phyloP scores from a whole-genome alignment of 1,284 basidiomycete species.

The Termitomyces sp. region DNA sequence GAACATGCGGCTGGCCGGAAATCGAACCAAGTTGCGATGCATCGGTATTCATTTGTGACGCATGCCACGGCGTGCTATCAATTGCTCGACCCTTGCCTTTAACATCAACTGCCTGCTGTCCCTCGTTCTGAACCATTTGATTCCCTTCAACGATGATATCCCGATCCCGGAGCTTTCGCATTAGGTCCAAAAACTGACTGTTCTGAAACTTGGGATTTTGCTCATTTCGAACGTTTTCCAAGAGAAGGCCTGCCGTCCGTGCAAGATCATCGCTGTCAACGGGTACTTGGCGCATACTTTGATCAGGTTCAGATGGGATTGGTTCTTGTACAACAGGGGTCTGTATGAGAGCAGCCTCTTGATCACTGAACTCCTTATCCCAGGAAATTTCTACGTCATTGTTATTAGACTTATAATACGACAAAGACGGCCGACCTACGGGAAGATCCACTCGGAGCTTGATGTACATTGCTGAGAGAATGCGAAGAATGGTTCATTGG shows the following conservation, averaged over 20 bases:
- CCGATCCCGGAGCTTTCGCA: slow-evolving; percentile 81
- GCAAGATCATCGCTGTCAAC: slow-evolving; percentile 64
- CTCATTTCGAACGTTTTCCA: slow-evolving; percentile 65
- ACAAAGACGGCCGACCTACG: slow-evolving; percentile 5
- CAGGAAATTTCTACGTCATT: slow-evolving; percentile 30
- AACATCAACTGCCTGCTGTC: slow-evolving; percentile 36
- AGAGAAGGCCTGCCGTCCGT: slow-evolving; percentile 65
- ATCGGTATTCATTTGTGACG: slow-evolving; percentile 5
- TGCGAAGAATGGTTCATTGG: slow-evolving; percentile 7
- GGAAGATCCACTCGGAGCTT: slow-evolving; percentile 1
- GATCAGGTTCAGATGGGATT: slow-evolving; percentile 20
- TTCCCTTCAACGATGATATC: slow-evolving; percentile 82
- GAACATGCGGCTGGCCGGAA: not conserved
- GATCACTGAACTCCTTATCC: slow-evolving; percentile 61
- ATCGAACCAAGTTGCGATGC: not conserved
- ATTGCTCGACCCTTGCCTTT: slow-evolving; percentile 65
- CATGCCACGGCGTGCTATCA: slow-evolving; percentile 5
- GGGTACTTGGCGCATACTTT: slow-evolving; percentile 22
- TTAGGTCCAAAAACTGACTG: slow-evolving; percentile 83
- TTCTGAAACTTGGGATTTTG: slow-evolving; percentile 85
- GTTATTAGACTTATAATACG: not conserved
- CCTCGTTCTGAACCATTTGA: slow-evolving; percentile 61
- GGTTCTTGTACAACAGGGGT: slow-evolving; percentile 19
- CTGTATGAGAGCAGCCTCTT: slow-evolving; percentile 37
- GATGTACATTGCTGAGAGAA: slow-evolving; percentile 3